Evolutionary conservation across 2,329 filamentous ascomycete species (phyloP).

Genomic region (Colletotrichum sublineola): DNA sequence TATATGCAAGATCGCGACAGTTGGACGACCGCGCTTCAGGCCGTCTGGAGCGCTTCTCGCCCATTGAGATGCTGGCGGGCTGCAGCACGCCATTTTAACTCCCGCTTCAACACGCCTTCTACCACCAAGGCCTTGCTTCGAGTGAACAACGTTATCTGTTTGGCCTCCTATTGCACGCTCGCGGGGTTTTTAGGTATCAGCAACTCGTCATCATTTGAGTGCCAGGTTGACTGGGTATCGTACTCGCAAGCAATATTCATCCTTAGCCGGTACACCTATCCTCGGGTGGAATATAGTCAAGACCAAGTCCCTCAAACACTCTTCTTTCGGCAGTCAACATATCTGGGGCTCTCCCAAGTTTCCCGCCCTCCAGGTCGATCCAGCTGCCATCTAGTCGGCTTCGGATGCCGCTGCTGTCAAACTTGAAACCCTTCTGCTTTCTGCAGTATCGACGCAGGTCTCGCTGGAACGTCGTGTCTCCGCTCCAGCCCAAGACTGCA

Average conservation of each 20-base stretch:
- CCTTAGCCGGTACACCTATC: slow-evolving; percentile 76
- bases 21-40: not conserved
- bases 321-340: slow-evolving; percentile 82
- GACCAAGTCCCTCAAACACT: slow-evolving; percentile 81
- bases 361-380: slow-evolving; percentile 77
- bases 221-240: not conserved
- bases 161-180: not conserved
- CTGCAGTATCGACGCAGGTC: slow-evolving; percentile 87
- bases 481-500: slow-evolving; percentile 88
- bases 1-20: not conserved
- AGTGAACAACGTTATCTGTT: not conserved
- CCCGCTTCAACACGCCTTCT: slow-evolving; percentile 7
- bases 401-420: slow-evolving; percentile 90
- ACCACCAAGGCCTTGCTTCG: not conserved
- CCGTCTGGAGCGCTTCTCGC: slow-evolving; percentile 6
- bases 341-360: slow-evolving; percentile 64
- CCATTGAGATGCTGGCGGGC: slow-evolving; percentile 9
- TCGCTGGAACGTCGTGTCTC: slow-evolving; percentile 89
- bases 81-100: slow-evolving; percentile 31
- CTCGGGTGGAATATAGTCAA: slow-evolving; percentile 75
- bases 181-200: too few species aligned
- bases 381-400: slow-evolving; percentile 73
- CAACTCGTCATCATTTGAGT: not conserved
- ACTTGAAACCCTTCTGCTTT: slow-evolving; percentile 79
- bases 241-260: not conserved